Percentiles rank a stretch among this genome's conserved stretches.
Conservation (phyloP, 1,284 basidiomycete species). For the Ustanciosporium gigantosporum region DNA sequence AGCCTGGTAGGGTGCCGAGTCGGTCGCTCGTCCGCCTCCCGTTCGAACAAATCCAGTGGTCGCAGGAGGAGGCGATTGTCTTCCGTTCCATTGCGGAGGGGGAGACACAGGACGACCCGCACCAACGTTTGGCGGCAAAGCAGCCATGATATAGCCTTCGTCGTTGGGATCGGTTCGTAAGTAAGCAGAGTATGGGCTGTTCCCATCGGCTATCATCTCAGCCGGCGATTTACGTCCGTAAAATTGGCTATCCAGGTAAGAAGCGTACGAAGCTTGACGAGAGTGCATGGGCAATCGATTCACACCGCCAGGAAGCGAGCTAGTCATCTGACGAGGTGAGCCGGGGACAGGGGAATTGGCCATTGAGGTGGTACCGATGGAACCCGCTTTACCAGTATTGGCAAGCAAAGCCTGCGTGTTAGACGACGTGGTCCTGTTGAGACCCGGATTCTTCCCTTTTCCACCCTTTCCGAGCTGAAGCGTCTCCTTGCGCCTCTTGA, state of each 20-base stretch:
- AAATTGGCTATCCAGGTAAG: slow-evolving; percentile 43
- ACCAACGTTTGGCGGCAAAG: slow-evolving; percentile 25
- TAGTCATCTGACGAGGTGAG: slow-evolving; percentile 22
- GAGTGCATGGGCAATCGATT: slow-evolving; percentile 43
- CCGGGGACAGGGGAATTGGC: slow-evolving; percentile 1
- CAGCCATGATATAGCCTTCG: slow-evolving; percentile 53
- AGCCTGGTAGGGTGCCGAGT: slow-evolving; percentile 38
- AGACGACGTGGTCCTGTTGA: slow-evolving; percentile 11
- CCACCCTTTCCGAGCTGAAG: slow-evolving; percentile 41
- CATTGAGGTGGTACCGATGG: slow-evolving; percentile 13
- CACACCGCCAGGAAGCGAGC: slow-evolving; percentile 19
- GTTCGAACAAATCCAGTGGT: slow-evolving; percentile 44
- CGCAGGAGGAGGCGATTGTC: slow-evolving; percentile 5
- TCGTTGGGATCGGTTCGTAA: slow-evolving; percentile 43
- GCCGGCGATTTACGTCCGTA: slow-evolving; percentile 27
- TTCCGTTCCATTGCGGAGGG: slow-evolving; percentile 6
- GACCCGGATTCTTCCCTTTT: slow-evolving; percentile 6
- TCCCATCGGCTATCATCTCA: slow-evolving; percentile 23
- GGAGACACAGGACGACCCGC: slow-evolving; percentile 14
- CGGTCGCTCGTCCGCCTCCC: slow-evolving; percentile 47
- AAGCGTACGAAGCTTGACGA: slow-evolving; percentile 43
- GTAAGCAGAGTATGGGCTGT: slow-evolving; percentile 40
- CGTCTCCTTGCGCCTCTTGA: slow-evolving; percentile 31
- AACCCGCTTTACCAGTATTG: slow-evolving; percentile 11
- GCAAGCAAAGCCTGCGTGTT: slow-evolving; percentile 24